Base-by-base conservation (phyloP, 768 basidiomycete genomes). In the Boletus pseudo-olivaceus region DNA sequence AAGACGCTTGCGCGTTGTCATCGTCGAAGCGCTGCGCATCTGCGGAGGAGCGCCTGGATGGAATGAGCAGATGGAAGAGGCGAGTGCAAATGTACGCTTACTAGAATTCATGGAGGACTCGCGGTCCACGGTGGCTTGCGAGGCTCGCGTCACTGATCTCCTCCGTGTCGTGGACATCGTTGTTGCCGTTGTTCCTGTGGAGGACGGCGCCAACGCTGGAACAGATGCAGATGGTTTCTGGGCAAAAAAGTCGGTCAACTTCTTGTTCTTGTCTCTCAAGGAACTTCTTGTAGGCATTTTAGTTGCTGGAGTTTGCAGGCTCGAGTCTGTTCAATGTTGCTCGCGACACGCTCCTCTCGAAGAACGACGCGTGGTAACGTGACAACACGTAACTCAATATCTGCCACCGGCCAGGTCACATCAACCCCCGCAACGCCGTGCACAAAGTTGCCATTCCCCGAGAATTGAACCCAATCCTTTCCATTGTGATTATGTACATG, bases 201-300 rank as follows among this genome's bases (percentile, higher is more conserved):
- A 6, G 37, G 58, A 51, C 34, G 49, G 45, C 19, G 44, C 49
- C 32, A 20, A 32, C 11, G 57, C 67, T 15, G 55, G 62, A 50
- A 56, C 45, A 29, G 55, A 47, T 7, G 61, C 53, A 34, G 67
- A 62, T 1, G 63, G 55, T 59, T 58, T 73, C 39, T 72, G 74
- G 35, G 66, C 29, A 52, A 82, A 82, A 60, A 78, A 83, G 37
- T 79, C 74, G 7, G 78, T 79, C 26, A 83, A 49, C 27, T 56
- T 73, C 37, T 54, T 63, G 56, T 63, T 64, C 26, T 55, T 56
- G 47, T 57, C 45, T 54, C 56, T 58, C 46, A 23, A 19, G 0
- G 54, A 29, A 7, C 55, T 48, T 66, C 58, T 54, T 38, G 55
- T 10, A 38, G 56, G 54, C 67, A 74, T 65, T 46, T 48, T 52